phyloP scores from a whole-genome alignment of 1,139 yeast species.

The Taiozyma sp. region DNA sequence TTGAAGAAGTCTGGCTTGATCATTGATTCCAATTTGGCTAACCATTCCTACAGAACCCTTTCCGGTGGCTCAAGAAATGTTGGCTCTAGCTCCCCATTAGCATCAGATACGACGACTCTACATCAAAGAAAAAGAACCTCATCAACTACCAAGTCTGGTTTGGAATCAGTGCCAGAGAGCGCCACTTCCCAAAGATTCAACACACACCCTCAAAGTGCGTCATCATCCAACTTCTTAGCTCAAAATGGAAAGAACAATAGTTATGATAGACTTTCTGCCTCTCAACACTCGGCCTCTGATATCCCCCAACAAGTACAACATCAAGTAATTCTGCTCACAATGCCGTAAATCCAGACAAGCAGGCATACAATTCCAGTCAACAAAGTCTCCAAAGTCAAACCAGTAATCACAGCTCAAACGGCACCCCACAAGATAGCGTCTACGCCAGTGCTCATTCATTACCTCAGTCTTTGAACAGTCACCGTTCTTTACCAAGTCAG shows the following conservation, averaged over 20 bases:
- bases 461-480: background rate
- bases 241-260: background rate
- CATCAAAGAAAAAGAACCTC: background rate
- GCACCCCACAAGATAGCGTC: slow-evolving; percentile 4
- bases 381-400: background rate
- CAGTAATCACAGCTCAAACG: background rate
- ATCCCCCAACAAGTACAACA: slow-evolving; percentile 5
- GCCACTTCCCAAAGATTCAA: background rate
- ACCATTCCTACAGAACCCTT: slow-evolving; percentile 1
- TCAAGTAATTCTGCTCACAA: slow-evolving; percentile 5
- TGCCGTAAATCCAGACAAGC: background rate
- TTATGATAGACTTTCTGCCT: background rate
- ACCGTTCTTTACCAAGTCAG: background rate
- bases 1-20: slow-evolving; percentile 1
- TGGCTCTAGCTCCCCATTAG: background rate
- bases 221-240: background rate
- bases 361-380: background rate
- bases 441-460: slow-evolving; percentile 13
- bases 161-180: background rate
- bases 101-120: background rate
- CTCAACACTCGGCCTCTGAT: background rate
- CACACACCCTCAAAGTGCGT: background rate
- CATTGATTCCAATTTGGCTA: slow-evolving; percentile 18
- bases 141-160: background rate
- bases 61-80: background rate